A percentile compares a stretch with the other conserved stretches of the same genome.
phyloP scores from a whole-genome alignment of 1,284 basidiomycete genomes.

The Cutaneotrichosporon mucoides region DNA sequence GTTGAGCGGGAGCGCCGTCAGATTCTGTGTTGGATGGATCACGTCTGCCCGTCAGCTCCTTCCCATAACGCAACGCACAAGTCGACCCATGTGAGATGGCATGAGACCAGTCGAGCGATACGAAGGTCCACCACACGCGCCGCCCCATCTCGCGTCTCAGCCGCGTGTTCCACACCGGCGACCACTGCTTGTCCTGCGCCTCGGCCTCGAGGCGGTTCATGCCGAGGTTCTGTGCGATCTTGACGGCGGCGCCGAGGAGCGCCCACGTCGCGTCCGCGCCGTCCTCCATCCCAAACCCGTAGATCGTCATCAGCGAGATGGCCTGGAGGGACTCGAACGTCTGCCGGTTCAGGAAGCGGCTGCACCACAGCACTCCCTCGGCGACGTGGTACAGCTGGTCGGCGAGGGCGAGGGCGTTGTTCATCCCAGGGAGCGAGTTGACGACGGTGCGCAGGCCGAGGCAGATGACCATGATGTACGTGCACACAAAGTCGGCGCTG shows the following conservation, averaged over 20 bases:
- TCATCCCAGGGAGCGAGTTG: constrained; percentile 9
- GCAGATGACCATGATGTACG: constrained; percentile 22
- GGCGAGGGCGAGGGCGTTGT: constrained; percentile 10
- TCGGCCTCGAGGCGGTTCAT: constrained; percentile 25
- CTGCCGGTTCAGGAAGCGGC: constrained; percentile 17
- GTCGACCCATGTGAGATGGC: constrained; percentile 20
- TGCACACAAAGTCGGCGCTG: constrained; percentile 15
- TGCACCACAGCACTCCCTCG: constrained; percentile 22
- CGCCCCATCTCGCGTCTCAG: constrained; percentile 22
- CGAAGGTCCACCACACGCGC: constrained; percentile 27
- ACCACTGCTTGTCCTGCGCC: constrained; percentile 15
- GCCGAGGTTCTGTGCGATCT: constrained; percentile 27
- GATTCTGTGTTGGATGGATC: constrained; percentile 25
- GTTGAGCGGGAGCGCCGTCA: constrained; percentile 21
- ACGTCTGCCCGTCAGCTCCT: constrained; percentile 13
- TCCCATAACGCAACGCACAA: constrained; percentile 4
- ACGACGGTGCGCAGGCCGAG: constrained; percentile 9
- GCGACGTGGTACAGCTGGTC: constrained; percentile 19
- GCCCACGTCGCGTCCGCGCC: constrained; percentile 20
- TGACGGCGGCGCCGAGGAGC: constrained; percentile 20
- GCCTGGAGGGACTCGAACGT: constrained; percentile 22
- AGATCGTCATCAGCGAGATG: constrained; percentile 19
- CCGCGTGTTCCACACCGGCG: constrained; percentile 13
- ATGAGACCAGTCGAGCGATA: constrained; percentile 25
- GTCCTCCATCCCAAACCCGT: constrained; percentile 19